A percentile compares a stretch with the other conserved stretches of the same genome.
Conservation (phyloP, 2,329 filamentous ascomycete species). For the Arthroderma uncinatum region DNA sequence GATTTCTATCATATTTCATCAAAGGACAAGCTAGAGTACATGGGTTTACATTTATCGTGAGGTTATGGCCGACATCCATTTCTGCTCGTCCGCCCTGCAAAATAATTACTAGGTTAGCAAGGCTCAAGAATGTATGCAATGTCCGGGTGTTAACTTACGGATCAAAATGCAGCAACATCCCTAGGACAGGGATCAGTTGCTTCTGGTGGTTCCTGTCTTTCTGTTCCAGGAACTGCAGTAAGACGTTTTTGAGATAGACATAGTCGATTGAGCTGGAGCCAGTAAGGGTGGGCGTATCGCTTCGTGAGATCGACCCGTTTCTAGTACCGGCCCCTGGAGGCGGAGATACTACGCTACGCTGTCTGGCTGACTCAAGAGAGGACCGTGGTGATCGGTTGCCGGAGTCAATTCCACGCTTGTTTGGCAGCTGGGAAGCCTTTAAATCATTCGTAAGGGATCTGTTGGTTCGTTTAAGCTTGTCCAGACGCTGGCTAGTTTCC, state of each 20-base stretch:
- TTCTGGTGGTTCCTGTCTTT: conserved; percentile 57
- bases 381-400: conserved; percentile 45
- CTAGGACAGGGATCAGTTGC: conserved; percentile 54
- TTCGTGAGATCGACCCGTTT: conserved; percentile 24
- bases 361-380: conserved; percentile 45
- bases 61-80: conserved; percentile 67
- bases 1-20: background rate
- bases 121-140: background rate
- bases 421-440: conserved; percentile 26
- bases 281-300: conserved; percentile 28
- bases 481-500: conserved; percentile 63
- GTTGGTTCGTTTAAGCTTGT: conserved; percentile 63
- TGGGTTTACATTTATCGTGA: conserved; percentile 29
- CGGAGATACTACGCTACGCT: conserved; percentile 22
- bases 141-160: conserved; percentile 35
- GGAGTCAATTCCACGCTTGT: conserved; percentile 29
- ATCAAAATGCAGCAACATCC: conserved; percentile 56
- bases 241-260: conserved; percentile 55
- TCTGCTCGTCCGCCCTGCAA: conserved; percentile 62
- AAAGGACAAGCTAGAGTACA: background rate
- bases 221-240: conserved; percentile 56
- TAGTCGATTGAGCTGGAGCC: conserved; percentile 40
- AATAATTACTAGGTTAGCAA: conserved; percentile 14
- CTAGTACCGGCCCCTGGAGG: conserved; percentile 9
- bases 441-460: conserved; percentile 51